These are phyloP conservation scores for Hymenoscyphus occultus DNA, from an alignment of 2,329 filamentous ascomycete species.

Conservation along the genomic window DNA sequence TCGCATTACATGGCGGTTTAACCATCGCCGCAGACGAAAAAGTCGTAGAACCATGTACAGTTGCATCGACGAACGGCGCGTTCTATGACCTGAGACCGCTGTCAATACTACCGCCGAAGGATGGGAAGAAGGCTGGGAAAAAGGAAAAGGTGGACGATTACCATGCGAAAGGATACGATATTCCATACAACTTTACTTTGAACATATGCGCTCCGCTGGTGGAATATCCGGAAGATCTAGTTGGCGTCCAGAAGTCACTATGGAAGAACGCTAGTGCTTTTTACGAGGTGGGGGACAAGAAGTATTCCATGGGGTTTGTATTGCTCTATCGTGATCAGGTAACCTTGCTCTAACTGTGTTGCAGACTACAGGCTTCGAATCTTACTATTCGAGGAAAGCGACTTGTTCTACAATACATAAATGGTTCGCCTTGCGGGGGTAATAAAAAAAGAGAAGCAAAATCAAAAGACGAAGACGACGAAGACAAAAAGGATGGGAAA, in stretches of 20 bases:
- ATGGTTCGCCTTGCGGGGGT: conserved; percentile 69
- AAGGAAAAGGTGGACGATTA: conserved; percentile 57
- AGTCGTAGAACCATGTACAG: conserved; percentile 34
- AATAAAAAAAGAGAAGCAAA: conserved; percentile 38
- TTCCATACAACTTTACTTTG: conserved; percentile 76
- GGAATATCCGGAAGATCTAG: conserved; percentile 58
- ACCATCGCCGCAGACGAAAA: conserved; percentile 29
- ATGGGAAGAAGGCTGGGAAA: conserved; percentile 43
- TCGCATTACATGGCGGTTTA: conserved; percentile 29
- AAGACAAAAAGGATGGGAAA: conserved; percentile 29
- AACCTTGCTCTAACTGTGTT: conserved; percentile 19
- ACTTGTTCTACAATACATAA: conserved; percentile 72
- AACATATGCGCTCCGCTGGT: conserved; percentile 80
- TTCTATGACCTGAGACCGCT: conserved; percentile 37
- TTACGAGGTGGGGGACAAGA: conserved; percentile 63
- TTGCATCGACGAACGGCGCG: conserved; percentile 30
- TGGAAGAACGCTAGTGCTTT: conserved; percentile 79
- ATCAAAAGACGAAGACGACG: conserved; percentile 32
- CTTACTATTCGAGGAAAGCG: conserved; percentile 65
- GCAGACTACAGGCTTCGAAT: conserved; percentile 54
- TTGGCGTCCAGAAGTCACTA: conserved; percentile 57
- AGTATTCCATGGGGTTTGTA: conserved; percentile 74
- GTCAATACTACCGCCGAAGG: conserved; percentile 28
- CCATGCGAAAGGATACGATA: conserved; percentile 70
- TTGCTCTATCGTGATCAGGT: conserved; percentile 4